A percentile compares a stretch with the other conserved stretches of the same genome.
These are phyloP conservation scores for Yueomyces sp. DNA, from an alignment of 805 yeast species.

Conservation along the genomic window DNA sequence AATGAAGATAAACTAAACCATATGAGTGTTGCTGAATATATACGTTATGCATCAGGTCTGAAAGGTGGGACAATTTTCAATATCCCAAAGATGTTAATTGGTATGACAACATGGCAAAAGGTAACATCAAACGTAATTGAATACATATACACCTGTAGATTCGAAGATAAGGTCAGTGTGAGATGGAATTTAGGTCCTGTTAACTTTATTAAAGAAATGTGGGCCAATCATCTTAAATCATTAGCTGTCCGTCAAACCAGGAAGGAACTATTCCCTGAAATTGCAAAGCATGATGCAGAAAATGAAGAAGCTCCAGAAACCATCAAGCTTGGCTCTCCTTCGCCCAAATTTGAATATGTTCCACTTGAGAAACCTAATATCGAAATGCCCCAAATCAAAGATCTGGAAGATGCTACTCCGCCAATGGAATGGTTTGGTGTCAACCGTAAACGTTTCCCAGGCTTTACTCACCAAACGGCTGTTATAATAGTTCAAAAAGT, in stretches of 20 bases:
- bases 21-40: constrained; percentile 41
- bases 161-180: constrained; percentile 83
- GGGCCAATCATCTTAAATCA: constrained; percentile 71
- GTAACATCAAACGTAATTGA: constrained; percentile 41
- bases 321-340: constrained; percentile 15
- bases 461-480: constrained; percentile 68
- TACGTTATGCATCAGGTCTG: constrained; percentile 41
- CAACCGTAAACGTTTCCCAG: constrained; percentile 76
- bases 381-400: constrained; percentile 80
- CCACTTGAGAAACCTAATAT: constrained; percentile 68
- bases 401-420: constrained; percentile 93
- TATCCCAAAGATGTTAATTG: constrained; percentile 61
- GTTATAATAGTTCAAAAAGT: constrained; percentile 63
- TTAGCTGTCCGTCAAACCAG: constrained; percentile 39
- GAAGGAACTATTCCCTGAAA: not conserved
- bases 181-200: constrained; percentile 92
- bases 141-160: constrained; percentile 54
- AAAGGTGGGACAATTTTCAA: constrained; percentile 69
- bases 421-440: constrained; percentile 98
- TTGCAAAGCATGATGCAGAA: constrained; percentile 19
- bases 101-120: constrained; percentile 64
- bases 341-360: constrained; percentile 31
- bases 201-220: constrained; percentile 83
- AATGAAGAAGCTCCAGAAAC: constrained; percentile 23
- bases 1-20: constrained; percentile 34